Percentiles rank a stretch among this genome's conserved stretches.
phyloP scores from a whole-genome alignment of 768 basidiomycete genomes.

The Leccinum variicolor region DNA sequence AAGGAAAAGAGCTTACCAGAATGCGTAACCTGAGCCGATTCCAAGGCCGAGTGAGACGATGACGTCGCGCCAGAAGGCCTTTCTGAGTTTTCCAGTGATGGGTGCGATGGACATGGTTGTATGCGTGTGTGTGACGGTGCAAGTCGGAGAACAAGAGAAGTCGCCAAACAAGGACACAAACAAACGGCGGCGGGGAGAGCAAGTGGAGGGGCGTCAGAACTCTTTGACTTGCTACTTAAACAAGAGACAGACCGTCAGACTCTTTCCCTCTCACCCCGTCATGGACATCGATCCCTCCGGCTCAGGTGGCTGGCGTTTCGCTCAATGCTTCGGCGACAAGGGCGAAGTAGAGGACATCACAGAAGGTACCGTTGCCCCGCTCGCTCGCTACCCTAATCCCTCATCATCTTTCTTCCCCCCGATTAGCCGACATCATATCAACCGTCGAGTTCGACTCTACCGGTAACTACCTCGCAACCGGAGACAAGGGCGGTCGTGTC shows the following conservation, averaged over 20 bases:
- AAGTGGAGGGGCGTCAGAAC: conserved; percentile 17
- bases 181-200: conserved; percentile 20
- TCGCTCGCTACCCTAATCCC: conserved; percentile 10
- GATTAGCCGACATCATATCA: conserved; percentile 97
- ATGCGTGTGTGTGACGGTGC: conserved; percentile 24
- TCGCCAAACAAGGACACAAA: conserved; percentile 32
- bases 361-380: conserved; percentile 62
- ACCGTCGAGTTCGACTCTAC: conserved; percentile 99
- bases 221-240: conserved; percentile 16
- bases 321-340: conserved; percentile 99
- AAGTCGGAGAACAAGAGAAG: conserved; percentile 22
- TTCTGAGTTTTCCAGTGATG: conserved; percentile 92
- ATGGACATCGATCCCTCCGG: conserved; percentile 86
- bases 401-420: conserved; percentile 12
- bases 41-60: conserved; percentile 75
- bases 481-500: conserved; percentile 98
- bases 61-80: conserved; percentile 86
- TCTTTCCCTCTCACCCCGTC: conserved; percentile 13
- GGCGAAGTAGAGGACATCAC: conserved; percentile 99
- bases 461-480: conserved; percentile 98
- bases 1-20: conserved; percentile 60
- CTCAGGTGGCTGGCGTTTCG: conserved; percentile 95
- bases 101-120: conserved; percentile 76
- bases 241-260: conserved; percentile 5
- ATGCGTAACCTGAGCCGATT: conserved; percentile 67